phyloP scores from a whole-genome alignment of 371 early-diverging fungal genomes.

The Mortierella polycephala region DNA sequence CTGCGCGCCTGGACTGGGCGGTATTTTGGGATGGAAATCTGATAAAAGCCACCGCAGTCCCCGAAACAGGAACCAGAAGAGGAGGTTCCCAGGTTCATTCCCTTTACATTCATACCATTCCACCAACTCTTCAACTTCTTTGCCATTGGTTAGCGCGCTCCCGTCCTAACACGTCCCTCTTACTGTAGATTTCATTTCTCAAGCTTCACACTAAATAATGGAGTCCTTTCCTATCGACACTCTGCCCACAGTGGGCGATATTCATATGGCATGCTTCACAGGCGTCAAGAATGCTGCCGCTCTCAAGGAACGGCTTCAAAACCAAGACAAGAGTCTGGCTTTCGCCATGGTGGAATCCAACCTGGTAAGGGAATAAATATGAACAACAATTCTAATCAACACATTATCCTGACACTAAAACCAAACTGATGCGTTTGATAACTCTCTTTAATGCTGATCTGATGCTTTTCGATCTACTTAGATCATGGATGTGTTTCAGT shows the following conservation, averaged over 20 bases:
- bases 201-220: conserved; percentile 42
- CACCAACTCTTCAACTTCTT: too few relatives aligned
- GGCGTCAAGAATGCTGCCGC: conserved; percentile 63
- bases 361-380: conserved; percentile 50
- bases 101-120: too few relatives aligned
- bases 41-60: too few relatives aligned
- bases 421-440: neutral
- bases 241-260: conserved; percentile 56
- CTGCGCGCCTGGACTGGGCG: too few relatives aligned
- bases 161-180: neutral
- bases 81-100: too few relatives aligned
- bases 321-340: conserved; percentile 61
- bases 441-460: neutral
- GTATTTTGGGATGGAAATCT: too few relatives aligned
- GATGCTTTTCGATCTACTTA: conserved; percentile 1
- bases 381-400: too few relatives aligned
- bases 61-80: too few relatives aligned
- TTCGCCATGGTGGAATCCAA: conserved; percentile 65
- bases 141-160: too few relatives aligned
- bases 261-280: conserved; percentile 65
- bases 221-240: conserved; percentile 66
- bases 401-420: neutral
- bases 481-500: conserved; percentile 63
- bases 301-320: conserved; percentile 59
- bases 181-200: neutral